Evolutionary conservation across 441 rosid species (phyloP).

Genomic region (Hypseocharis bilobata): DNA sequence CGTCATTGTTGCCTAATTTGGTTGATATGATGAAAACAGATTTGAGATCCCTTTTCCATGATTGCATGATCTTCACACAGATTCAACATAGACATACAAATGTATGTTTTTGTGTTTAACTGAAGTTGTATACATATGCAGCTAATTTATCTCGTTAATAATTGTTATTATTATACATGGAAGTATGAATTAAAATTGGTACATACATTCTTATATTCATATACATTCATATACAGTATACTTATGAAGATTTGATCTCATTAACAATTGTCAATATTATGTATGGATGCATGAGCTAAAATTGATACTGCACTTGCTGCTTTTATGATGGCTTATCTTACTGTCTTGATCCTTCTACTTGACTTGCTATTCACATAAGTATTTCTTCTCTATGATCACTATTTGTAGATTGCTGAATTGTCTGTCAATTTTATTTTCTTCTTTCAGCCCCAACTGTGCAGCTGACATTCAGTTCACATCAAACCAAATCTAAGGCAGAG

Average conservation of each 20-base stretch:
- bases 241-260: background rate
- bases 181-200: too few species aligned
- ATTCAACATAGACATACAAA: background rate
- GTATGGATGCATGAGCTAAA: too few species aligned
- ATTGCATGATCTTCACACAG: background rate
- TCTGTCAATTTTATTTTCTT: slow-evolving; percentile 6
- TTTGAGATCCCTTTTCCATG: background rate
- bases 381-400: background rate
- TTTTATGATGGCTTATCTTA: too few species aligned
- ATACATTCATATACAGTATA: background rate
- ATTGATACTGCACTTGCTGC: too few species aligned
- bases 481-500: slow-evolving; percentile 66
- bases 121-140: background rate
- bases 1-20: too few species aligned
- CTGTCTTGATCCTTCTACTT: too few species aligned
- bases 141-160: background rate
- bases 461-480: slow-evolving; percentile 62
- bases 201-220: too few species aligned
- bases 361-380: background rate
- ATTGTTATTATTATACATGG: background rate
- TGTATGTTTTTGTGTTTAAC: background rate
- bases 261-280: too few species aligned
- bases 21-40: too few species aligned
- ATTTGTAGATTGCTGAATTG: background rate
- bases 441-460: slow-evolving; percentile 84